A percentile compares a stretch with the other conserved stretches of the same genome.
These are phyloP conservation scores for Podaxis sp. DNA, from an alignment of 768 basidiomycete species.

Conservation along the genomic window DNA sequence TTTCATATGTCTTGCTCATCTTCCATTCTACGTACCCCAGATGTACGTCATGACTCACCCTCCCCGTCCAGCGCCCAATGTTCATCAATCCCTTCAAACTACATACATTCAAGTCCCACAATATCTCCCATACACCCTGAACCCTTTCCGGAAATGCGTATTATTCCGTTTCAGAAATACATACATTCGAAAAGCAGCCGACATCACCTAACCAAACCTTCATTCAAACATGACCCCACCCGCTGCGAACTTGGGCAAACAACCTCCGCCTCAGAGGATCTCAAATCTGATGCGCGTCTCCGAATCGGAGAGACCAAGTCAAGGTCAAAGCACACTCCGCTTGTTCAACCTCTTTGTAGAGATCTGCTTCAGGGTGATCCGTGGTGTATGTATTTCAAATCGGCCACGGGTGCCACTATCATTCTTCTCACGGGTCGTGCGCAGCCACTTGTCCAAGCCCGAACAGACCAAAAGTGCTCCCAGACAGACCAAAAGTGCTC, in stretches of 20 bases:
- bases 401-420: background rate
- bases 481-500: background rate
- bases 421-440: background rate
- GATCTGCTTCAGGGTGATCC: background rate
- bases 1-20: background rate
- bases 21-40: constrained; percentile 6
- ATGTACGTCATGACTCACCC: constrained; percentile 7
- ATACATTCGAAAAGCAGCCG: background rate
- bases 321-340: background rate
- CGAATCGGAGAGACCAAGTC: background rate
- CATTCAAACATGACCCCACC: background rate
- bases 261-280: background rate
- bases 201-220: background rate
- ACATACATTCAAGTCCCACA: background rate
- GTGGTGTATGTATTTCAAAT: background rate
- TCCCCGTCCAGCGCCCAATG: background rate
- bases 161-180: no score
- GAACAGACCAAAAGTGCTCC: background rate
- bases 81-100: background rate
- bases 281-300: background rate
- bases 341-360: background rate
- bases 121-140: background rate
- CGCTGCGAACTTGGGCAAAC: no score
- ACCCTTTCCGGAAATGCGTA: background rate
- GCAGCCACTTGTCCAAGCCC: background rate